phyloP scores from a whole-genome alignment of 2,329 filamentous ascomycete species.

The Pezicula rhizophila region DNA sequence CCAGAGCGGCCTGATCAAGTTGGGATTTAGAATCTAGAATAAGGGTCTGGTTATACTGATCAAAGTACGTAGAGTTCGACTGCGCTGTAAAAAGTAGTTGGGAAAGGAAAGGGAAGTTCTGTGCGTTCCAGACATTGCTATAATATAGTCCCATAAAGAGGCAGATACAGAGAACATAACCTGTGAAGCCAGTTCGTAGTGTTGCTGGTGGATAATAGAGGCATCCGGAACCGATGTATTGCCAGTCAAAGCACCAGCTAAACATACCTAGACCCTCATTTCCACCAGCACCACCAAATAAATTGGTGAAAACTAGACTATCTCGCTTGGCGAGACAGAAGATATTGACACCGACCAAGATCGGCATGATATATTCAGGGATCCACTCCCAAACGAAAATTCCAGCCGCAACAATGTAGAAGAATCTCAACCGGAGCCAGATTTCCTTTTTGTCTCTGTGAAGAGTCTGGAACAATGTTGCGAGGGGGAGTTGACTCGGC shows the following conservation, averaged over 20 bases:
- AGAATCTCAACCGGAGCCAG: conserved; percentile 18
- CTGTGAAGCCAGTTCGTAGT: conserved; percentile 19
- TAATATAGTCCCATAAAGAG: too few relatives aligned
- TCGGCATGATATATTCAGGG: conserved; percentile 33
- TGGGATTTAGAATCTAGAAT: too few relatives aligned
- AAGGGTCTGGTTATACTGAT: too few relatives aligned
- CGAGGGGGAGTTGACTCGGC: conserved; percentile 32
- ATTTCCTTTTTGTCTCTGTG: conserved; percentile 30
- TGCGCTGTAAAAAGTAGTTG: too few relatives aligned
- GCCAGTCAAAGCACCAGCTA: conserved; percentile 33
- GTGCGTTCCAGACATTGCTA: too few relatives aligned
- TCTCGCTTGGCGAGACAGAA: conserved; percentile 5
- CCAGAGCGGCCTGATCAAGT: too few relatives aligned
- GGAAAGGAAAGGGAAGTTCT: too few relatives aligned
- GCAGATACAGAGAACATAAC: not conserved
- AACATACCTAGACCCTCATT: conserved; percentile 37
- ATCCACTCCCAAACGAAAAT: conserved; percentile 43
- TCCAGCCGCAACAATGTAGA: not conserved
- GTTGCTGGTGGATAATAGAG: too few relatives aligned
- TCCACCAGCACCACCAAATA: conserved; percentile 38
- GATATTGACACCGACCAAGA: too few relatives aligned
- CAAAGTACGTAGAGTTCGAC: too few relatives aligned
- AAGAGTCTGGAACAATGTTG: conserved; percentile 31
- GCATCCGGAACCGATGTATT: conserved; percentile 26
- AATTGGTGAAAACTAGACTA: conserved; percentile 35